Evolutionary conservation across 805 yeast species (phyloP), one percentile per base, ranked within the genome.

Genomic region (Ogataea nonfermentans): DNA sequence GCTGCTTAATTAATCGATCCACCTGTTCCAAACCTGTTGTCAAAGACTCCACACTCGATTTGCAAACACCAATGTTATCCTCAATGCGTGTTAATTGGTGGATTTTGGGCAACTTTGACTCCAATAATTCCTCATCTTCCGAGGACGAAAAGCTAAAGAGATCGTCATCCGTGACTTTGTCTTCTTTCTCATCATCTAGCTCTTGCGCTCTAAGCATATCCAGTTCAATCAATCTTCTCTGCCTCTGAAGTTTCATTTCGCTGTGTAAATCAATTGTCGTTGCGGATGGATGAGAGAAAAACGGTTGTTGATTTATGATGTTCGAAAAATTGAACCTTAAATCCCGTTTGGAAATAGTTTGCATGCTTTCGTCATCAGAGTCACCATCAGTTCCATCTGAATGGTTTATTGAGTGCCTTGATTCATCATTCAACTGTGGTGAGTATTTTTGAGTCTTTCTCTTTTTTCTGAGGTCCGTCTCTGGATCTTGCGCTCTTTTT

Each of bases 161-260:
- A 28, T 53, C 51, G 23, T 56, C 57, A 24, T 37, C 43, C 6
- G 40, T 38, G 8, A 24, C 13, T 13, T 31, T 29, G 4, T 43
- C 43, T 9, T 37, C 40, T n/a, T 37, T 45, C 9, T 40, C 48
- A 26, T 44, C 46, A 4, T 44, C 48, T 20, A 46, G 22, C 29
- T 52, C 57, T 11, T 43, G 40, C 10, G 43, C 44, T 20, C 49
- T 44, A 20, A 50, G 34, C 12, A 55, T 42, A 15, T 53, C 62
- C 24, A 59, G 34, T 32, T 59, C 58, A 10, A 59, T 44, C 22
- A 59, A 44, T 31, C 62, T 41, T 35, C 53, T 52, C 31, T 59
- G 63, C 32, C 62, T 54, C 40, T 57, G 62, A 12, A 59, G 46
- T 34, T 56, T 59, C 60, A 59, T 55, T 32, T 57, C 59, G 23